Conservation (phyloP, 495 filamentous ascomycete genomes). For the Talaromyces proteolyticus region DNA sequence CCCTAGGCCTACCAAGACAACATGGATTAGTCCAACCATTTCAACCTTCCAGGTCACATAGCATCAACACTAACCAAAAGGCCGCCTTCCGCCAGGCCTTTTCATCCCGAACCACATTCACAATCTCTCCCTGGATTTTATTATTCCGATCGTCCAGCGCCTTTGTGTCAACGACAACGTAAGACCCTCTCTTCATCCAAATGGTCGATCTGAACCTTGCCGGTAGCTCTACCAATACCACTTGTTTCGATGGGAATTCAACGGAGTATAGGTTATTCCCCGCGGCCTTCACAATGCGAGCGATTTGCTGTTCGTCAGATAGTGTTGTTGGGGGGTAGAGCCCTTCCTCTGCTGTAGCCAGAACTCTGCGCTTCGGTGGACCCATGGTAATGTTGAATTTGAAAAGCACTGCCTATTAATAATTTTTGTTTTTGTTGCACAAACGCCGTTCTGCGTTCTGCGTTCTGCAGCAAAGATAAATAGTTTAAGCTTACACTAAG, state of each 20-base stretch:
- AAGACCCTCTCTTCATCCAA: slow-evolving; percentile 84
- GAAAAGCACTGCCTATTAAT: neutral
- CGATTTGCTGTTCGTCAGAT: slow-evolving; percentile 58
- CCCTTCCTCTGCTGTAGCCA: slow-evolving; percentile 69
- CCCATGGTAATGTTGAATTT: slow-evolving; percentile 61
- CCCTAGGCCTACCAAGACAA: slow-evolving; percentile 56
- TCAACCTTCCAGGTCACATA: slow-evolving; percentile 5
- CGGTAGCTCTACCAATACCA: slow-evolving; percentile 69
- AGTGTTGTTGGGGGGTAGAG: slow-evolving; percentile 66
- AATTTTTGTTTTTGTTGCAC: neutral
- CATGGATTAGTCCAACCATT: slow-evolving; percentile 8
- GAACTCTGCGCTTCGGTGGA: slow-evolving; percentile 66
- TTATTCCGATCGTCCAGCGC: slow-evolving; percentile 63
- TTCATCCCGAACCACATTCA: slow-evolving; percentile 89
- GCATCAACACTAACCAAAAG: slow-evolving; percentile 68
- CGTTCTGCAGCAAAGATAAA: too few species aligned
- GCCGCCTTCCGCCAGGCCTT: slow-evolving; percentile 81
- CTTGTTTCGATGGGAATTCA: slow-evolving; percentile 51
- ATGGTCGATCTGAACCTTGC: slow-evolving; percentile 81
- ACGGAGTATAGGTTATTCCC: slow-evolving; percentile 86
- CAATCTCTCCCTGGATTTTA: slow-evolving; percentile 81
- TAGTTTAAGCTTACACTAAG: too few species aligned
- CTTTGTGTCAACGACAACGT: slow-evolving; percentile 72
- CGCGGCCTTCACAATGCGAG: slow-evolving; percentile 69
- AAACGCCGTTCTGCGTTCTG: too few species aligned